Conservation (phyloP, 495 filamentous ascomycete genomes). For the Daldinia concentrica region DNA sequence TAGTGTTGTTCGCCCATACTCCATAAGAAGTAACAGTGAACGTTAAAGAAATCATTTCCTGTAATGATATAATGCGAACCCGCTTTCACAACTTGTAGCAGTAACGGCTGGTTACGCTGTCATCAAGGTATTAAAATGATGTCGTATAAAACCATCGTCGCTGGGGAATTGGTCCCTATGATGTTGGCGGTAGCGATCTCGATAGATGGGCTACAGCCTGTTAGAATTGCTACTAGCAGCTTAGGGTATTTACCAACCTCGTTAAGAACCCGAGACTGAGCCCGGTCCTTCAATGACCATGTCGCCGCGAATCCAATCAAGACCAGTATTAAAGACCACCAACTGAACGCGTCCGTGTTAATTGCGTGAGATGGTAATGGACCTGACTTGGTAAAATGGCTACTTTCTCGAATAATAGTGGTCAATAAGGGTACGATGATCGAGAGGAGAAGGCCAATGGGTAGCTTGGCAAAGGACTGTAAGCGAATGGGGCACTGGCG, state of each 20-base stretch:
- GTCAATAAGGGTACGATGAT: constrained; percentile 26
- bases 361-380: not conserved
- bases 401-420: constrained; percentile 25
- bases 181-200: not conserved
- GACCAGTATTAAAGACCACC: constrained; percentile 21
- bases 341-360: constrained; percentile 9
- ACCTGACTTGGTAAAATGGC: not conserved
- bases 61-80: not conserved
- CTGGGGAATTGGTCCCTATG: not conserved
- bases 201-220: not conserved
- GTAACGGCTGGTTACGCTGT: not conserved
- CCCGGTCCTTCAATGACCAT: constrained; percentile 31
- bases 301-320: constrained; percentile 33
- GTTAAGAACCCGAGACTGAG: not conserved
- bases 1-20: not conserved
- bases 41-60: not conserved
- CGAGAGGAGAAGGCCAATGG: constrained; percentile 19
- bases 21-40: constrained; percentile 1
- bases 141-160: constrained; percentile 7
- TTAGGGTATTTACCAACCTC: constrained; percentile 15
- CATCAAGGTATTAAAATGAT: constrained; percentile 11
- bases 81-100: not conserved
- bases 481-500: constrained; percentile 21
- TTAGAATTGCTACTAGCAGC: constrained; percentile 1
- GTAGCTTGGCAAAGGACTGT: constrained; percentile 12